These are phyloP conservation scores for Fennellomyces sp. DNA, from an alignment of 371 early-diverging fungal species.

Conservation along the genomic window DNA sequence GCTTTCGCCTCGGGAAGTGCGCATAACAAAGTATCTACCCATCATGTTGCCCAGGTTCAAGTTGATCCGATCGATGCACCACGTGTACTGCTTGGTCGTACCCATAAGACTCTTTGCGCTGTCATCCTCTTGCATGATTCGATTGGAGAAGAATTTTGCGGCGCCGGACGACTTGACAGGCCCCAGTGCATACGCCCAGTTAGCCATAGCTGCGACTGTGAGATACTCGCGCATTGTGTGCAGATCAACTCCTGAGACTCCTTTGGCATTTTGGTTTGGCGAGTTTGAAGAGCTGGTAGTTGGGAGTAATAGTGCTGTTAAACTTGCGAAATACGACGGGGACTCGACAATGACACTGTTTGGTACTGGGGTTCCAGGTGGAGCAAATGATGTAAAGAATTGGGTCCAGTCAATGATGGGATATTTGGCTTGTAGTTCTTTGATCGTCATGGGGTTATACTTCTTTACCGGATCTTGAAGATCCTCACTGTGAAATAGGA, in stretches of 20 bases:
- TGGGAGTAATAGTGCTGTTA: conserved; percentile 2
- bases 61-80: no score
- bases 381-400: conserved; percentile 5
- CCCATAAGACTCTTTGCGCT: no score
- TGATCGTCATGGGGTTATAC: conserved; percentile 52
- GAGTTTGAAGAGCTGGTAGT: no score
- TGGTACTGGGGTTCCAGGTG: background rate
- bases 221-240: no score
- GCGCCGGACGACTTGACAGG: no score
- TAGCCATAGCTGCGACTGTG: no score
- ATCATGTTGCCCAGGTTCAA: conserved; percentile 56
- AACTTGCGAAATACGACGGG: conserved; percentile 15
- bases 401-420: conserved; percentile 28
- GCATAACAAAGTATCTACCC: conserved; percentile 58
- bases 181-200: no score
- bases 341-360: conserved; percentile 6
- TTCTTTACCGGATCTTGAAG: conserved; percentile 45
- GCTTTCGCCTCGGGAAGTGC: conserved; percentile 45
- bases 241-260: no score
- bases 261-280: no score
- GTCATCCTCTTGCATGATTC: no score
- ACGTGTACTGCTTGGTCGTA: no score
- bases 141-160: no score
- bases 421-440: conserved; percentile 31
- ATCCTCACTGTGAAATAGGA: conserved; percentile 36